Evolutionary conservation across 257 asterid species (phyloP), one percentile per base, ranked within the genome.

Genomic region (Przewalskia tangutica): DNA sequence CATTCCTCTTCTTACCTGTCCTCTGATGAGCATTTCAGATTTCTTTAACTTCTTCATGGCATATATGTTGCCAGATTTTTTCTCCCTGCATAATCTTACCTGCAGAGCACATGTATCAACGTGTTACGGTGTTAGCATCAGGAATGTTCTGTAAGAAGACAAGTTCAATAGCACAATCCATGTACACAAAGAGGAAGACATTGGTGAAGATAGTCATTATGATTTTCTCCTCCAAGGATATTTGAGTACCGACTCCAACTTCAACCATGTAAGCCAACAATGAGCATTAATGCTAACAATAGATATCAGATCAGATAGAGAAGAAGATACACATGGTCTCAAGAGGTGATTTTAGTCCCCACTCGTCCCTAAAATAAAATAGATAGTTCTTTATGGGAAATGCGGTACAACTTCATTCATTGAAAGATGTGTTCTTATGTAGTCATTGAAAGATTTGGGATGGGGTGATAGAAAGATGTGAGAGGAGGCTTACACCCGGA

Each of bases 1-100:
- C 60, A 68, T 60, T 71, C 11, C 62, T 79, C 50, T 8, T 67
- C 86, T 88, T 80, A 95, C 99, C 97, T 95, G 99, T 86, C 98
- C 99, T 91, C 97, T 90, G 88, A 91, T 91, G 75, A 95, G 89
- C 99, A 95, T 95, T 90, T 95, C 99, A 83, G 98, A 91, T 91
- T 95, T 95, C 92, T 94, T 95, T 83, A 95, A 86, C 88, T 95
- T 95, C 92, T 94, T 95, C 99, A 95, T 95, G 85, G 99, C 99
- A 90, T 95, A 95, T 64, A 95, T 92, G 85, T 91, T 91, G 77
- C 99, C 98, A 4, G 99, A 90, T 86, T 94, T 95, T 87, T 83
- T 95, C 89, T 95, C 99, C 79, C 97, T 93, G 76, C 99, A 95
- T 81, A 95, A 88, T 68, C 97, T 91, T 64, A 95, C 99, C 98